phyloP scores from a whole-genome alignment of 2,329 filamentous ascomycete species.

The Sporothrix sp. region DNA sequence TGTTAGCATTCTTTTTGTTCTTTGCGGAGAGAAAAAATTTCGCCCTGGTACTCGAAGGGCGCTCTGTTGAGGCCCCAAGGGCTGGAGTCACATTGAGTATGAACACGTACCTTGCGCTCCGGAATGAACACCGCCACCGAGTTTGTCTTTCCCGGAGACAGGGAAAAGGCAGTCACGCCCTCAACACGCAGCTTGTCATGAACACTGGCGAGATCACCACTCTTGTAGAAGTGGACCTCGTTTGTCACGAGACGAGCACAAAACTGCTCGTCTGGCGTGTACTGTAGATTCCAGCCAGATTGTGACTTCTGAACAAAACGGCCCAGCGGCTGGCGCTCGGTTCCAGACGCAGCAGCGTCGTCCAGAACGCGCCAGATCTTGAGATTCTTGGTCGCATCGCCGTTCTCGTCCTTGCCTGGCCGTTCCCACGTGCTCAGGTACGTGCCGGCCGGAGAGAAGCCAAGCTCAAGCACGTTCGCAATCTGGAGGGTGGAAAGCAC shows the following conservation, averaged over 20 bases:
- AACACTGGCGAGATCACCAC: constrained; percentile 70
- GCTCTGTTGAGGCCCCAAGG: too few species aligned
- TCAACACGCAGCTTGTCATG: constrained; percentile 95
- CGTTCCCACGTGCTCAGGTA: constrained; percentile 97
- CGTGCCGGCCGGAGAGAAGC: constrained; percentile 84
- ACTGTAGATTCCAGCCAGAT: constrained; percentile 95
- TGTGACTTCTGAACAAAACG: constrained; percentile 93
- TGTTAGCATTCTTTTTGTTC: too few species aligned
- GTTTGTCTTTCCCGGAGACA: constrained; percentile 82
- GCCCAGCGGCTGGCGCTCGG: constrained; percentile 66
- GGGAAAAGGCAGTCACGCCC: constrained; percentile 78
- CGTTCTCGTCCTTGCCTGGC: constrained; percentile 81
- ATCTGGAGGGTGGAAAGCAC: constrained; percentile 66
- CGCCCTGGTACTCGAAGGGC: too few species aligned
- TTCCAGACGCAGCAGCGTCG: constrained; percentile 48
- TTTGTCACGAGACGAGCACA: constrained; percentile 93
- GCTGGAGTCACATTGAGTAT: neutral
- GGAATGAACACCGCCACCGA: constrained; percentile 92
- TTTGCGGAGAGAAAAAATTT: neutral
- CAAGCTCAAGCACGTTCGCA: constrained; percentile 83
- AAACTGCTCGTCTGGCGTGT: constrained; percentile 85
- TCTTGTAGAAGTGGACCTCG: constrained; percentile 95
- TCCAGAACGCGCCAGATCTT: constrained; percentile 90
- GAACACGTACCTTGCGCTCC: constrained; percentile 68
- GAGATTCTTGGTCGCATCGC: constrained; percentile 89